Evolutionary conservation across 305 asterid genomes (phyloP).

Genomic region (Caryopteris hybrid): DNA sequence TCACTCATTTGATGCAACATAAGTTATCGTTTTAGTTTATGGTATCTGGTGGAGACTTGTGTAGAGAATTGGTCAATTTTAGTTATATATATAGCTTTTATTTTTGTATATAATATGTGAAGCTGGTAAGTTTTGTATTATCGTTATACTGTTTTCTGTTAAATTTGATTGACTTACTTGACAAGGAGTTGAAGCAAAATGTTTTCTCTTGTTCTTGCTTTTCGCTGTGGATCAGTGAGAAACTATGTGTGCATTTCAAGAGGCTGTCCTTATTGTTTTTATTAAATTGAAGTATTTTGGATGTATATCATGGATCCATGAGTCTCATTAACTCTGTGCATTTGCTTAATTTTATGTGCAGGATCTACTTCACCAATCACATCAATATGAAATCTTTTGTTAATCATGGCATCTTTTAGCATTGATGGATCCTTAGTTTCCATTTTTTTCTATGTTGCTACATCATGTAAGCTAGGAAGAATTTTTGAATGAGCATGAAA

Average conservation of each 20-base stretch:
- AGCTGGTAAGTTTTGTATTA: background rate
- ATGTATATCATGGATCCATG: background rate
- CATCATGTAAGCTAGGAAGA: background rate
- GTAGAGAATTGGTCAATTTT: background rate
- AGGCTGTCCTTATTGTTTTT: background rate
- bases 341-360: background rate
- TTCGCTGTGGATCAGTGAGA: background rate
- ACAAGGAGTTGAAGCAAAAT: background rate
- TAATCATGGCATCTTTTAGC: background rate
- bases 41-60: background rate
- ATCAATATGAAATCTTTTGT: background rate
- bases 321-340: background rate
- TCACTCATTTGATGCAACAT: slow-evolving; percentile 3
- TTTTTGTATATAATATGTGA: background rate
- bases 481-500: background rate
- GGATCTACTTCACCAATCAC: background rate
- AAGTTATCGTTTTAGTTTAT: slow-evolving; percentile 8
- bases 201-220: background rate
- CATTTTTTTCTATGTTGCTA: background rate
- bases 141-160: background rate
- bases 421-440: background rate
- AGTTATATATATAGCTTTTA: background rate
- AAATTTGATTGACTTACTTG: background rate
- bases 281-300: background rate
- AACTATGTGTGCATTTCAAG: slow-evolving; percentile 5